These are phyloP conservation scores for Hymenoscyphus occultus DNA, from an alignment of 2,329 filamentous ascomycete species.

Conservation along the genomic window DNA sequence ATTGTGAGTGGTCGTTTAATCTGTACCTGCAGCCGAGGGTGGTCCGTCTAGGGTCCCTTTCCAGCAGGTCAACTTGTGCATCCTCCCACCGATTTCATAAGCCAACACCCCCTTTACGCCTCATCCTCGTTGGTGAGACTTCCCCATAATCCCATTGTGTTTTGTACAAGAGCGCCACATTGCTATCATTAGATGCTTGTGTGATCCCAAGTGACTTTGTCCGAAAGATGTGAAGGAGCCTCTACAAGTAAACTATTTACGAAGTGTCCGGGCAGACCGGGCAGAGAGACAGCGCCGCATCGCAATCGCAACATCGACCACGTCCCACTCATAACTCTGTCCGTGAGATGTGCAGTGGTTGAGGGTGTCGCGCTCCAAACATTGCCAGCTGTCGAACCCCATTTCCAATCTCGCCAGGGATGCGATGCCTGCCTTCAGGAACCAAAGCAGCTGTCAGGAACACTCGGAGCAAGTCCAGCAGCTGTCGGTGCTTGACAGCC, in stretches of 20 bases:
- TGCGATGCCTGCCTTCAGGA: background rate
- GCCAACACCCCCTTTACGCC: background rate
- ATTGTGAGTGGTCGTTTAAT: background rate
- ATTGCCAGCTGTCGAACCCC: background rate
- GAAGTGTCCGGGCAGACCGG: background rate
- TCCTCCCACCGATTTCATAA: background rate
- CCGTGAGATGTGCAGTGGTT: background rate
- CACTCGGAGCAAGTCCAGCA: too few relatives aligned
- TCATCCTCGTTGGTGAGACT: conserved; percentile 2
- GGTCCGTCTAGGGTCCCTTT: background rate
- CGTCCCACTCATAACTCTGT: background rate
- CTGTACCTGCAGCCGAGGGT: background rate
- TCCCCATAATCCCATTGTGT: background rate
- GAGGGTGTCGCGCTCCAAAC: too few relatives aligned
- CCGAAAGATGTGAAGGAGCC: background rate
- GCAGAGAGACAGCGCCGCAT: background rate
- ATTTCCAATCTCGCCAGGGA: background rate
- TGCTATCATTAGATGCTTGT: background rate
- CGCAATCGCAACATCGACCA: background rate
- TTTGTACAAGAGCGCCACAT: background rate
- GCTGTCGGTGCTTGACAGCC: too few relatives aligned
- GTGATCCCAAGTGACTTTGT: background rate
- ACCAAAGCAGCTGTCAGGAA: background rate
- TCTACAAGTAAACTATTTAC: background rate
- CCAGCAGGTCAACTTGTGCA: background rate